Evolutionary conservation across 176 grass and related monocot genomes (phyloP).

Genomic region (Microstegium vimineum): DNA sequence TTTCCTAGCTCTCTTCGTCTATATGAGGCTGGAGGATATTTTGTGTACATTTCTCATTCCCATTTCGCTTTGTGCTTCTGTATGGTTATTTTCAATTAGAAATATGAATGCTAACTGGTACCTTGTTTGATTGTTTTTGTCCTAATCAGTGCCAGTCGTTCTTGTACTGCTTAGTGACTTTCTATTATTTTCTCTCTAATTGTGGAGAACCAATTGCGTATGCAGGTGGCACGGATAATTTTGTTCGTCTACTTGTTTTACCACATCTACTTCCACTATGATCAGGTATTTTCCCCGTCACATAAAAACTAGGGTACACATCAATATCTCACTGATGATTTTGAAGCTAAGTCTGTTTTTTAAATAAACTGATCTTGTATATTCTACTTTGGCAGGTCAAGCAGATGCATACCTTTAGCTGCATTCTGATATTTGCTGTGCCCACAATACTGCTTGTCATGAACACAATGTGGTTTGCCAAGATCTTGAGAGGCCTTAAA

Average conservation of each 20-base stretch:
- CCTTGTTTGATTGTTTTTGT: neutral
- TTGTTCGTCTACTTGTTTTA: slow-evolving; percentile 91
- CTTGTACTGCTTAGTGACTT: neutral
- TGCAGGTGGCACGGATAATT: slow-evolving; percentile 93
- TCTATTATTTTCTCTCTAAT: slow-evolving; percentile 9
- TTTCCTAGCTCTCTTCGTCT: neutral
- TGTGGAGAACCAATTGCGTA: neutral
- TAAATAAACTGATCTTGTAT: slow-evolving; percentile 28
- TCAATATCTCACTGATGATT: slow-evolving; percentile 7
- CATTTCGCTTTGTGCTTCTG: neutral
- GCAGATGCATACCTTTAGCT: slow-evolving; percentile 62
- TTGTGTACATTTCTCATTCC: neutral
- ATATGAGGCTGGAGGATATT: neutral
- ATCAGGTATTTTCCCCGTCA: slow-evolving; percentile 52
- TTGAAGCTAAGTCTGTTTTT: slow-evolving; percentile 13
- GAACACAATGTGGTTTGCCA: slow-evolving; percentile 93
- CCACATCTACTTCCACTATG: slow-evolving; percentile 86
- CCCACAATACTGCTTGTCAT: slow-evolving; percentile 69
- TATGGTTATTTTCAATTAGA: neutral
- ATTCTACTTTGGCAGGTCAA: slow-evolving; percentile 50
- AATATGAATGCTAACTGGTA: neutral
- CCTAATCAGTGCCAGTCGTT: neutral
- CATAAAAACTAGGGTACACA: neutral
- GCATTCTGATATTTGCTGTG: slow-evolving; percentile 65
- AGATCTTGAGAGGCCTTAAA: slow-evolving; percentile 92